Conservation (phyloP, 1,139 yeast species). For the Keqinozyma sinolaborantium region DNA sequence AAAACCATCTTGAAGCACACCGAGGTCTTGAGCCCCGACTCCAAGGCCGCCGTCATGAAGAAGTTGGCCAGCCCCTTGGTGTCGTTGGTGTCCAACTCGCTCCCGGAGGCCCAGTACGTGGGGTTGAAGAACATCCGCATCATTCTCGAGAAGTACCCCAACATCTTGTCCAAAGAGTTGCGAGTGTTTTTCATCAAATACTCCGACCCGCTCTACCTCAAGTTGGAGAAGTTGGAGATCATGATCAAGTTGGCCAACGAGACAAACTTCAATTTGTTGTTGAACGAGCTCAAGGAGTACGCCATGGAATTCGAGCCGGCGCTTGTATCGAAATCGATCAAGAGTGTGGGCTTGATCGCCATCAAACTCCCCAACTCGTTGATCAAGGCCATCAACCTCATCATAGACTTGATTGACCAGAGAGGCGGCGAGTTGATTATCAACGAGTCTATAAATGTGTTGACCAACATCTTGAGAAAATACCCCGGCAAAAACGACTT, state of each 20-base stretch:
- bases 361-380: conserved; percentile 65
- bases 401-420: conserved; percentile 72
- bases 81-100: conserved; percentile 76
- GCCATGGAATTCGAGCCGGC: conserved; percentile 93
- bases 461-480: conserved; percentile 77
- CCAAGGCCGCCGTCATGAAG: conserved; percentile 45
- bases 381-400: conserved; percentile 69
- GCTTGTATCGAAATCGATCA: conserved; percentile 77
- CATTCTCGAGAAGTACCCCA: conserved; percentile 85
- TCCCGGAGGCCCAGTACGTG: conserved; percentile 94
- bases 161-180: conserved; percentile 71
- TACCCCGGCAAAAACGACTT: conserved; percentile 62
- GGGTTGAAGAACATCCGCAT: conserved; percentile 90
- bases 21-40: conserved; percentile 39
- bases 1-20: conserved; percentile 77
- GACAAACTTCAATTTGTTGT: conserved; percentile 61
- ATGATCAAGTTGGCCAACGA: conserved; percentile 80
- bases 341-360: conserved; percentile 86
- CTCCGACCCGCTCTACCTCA: conserved; percentile 91
- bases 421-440: conserved; percentile 71
- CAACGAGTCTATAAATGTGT: conserved; percentile 75
- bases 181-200: conserved; percentile 91
- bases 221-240: conserved; percentile 88
- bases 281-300: conserved; percentile 87
- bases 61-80: conserved; percentile 92